These are phyloP conservation scores for Phoma sp. DNA, from an alignment of 2,329 filamentous ascomycete genomes.

Conservation along the genomic window DNA sequence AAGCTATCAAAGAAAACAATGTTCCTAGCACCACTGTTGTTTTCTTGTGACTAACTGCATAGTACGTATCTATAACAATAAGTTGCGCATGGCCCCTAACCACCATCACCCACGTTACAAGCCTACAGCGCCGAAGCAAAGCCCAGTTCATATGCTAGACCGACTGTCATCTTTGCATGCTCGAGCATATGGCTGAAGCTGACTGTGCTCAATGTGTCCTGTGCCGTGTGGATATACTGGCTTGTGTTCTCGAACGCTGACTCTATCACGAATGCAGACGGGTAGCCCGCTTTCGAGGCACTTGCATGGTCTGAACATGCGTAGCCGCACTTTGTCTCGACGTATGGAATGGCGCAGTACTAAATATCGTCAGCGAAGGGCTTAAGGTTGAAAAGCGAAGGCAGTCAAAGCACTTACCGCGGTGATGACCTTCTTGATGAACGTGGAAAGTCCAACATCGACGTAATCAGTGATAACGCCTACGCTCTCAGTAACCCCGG, in stretches of 20 bases:
- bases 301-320: constrained; percentile 78
- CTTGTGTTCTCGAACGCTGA: constrained; percentile 66
- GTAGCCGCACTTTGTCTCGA: constrained; percentile 87
- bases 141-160: constrained; percentile 80
- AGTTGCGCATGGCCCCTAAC: no score
- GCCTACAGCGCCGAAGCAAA: constrained; percentile 59
- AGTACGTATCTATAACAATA: no score
- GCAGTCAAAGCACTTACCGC: constrained; percentile 35
- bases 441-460: constrained; percentile 76
- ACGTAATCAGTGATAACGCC: constrained; percentile 93
- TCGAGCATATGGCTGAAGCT: constrained; percentile 89
- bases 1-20: no score
- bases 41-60: no score
- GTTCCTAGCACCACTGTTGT: no score
- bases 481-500: constrained; percentile 79
- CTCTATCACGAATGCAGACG: constrained; percentile 76
- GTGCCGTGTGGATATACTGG: constrained; percentile 70
- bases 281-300: constrained; percentile 74
- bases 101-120: background rate
- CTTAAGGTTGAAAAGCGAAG: background rate
- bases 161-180: constrained; percentile 82
- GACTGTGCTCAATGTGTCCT: constrained; percentile 71
- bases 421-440: constrained; percentile 85
- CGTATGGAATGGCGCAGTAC: constrained; percentile 86
- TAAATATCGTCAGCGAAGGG: constrained; percentile 28